Evolutionary conservation across 768 basidiomycete genomes (phyloP).

Genomic region (Boletus barrowsii): DNA sequence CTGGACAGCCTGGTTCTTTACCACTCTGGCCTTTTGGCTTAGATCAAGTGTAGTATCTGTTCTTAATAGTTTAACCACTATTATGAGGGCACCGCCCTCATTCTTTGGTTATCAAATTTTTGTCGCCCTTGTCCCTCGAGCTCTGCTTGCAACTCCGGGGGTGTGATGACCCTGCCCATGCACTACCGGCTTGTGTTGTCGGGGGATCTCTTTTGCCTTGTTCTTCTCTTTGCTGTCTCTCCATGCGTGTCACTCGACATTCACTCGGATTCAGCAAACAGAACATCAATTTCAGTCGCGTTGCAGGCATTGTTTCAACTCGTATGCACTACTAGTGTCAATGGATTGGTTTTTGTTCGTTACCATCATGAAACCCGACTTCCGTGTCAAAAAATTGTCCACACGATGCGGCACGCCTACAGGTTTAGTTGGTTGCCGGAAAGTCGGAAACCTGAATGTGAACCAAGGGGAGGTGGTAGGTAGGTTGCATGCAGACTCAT

Average conservation of each 20-base stretch:
- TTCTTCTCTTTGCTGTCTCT: conserved; percentile 19
- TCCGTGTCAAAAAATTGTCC: no score
- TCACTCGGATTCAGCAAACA: conserved; percentile 10
- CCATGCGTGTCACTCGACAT: background rate
- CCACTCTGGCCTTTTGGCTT: conserved; percentile 59
- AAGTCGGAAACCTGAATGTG: no score
- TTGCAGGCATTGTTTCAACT: no score
- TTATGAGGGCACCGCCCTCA: conserved; percentile 51
- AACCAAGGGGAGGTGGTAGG: no score
- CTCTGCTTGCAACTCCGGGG: conserved; percentile 44
- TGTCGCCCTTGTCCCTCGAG: conserved; percentile 26
- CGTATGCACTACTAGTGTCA: no score
- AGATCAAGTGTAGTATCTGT: conserved; percentile 77
- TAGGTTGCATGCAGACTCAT: no score
- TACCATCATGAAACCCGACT: no score
- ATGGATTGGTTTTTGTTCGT: no score
- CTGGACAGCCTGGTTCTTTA: conserved; percentile 13
- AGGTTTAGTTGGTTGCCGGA: no score
- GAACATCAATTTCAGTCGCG: no score
- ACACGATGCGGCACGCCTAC: no score
- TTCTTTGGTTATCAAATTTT: conserved; percentile 52
- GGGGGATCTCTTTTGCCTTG: conserved; percentile 41
- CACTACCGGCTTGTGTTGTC: conserved; percentile 56
- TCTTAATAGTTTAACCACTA: conserved; percentile 61
- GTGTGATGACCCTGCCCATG: conserved; percentile 40